Evolutionary conservation across 345 rosid genomes (phyloP), one percentile per base, ranked within the genome.

Genomic region (Chamaenerion angustifolium): DNA sequence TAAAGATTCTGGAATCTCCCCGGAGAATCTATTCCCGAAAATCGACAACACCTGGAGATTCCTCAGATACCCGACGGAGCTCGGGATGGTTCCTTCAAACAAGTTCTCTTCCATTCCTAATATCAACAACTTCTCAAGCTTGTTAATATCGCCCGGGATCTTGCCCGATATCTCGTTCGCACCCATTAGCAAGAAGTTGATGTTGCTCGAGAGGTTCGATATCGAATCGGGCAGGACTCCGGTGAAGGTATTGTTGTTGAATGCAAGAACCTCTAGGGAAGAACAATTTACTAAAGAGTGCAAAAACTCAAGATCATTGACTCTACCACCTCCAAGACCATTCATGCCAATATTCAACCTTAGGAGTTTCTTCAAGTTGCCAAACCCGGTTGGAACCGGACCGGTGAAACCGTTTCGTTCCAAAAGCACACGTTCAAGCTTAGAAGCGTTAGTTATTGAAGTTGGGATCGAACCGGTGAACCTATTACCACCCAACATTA

Each of bases 1-100:
- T 42, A 77, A 54, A 9, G 74, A 65, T 14, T 49, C 45, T n/a
- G 72, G 76, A 51, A 76, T 52, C 43, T 73, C 71, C 40, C 82
- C 76, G 0, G 74, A 76, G 27, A 69, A 54, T 42, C 14, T 48
- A 53, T 69, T 69, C 46, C 55, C 68, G 27, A 55, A 63, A 16
- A 63, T 55, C 8, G 72, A 63, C 40, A 68, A 40, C 14, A 40
- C 56, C 42, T 62, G 68, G 14, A 62, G 56, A 9, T 58, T 54
- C 15, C 46, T 31, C 41, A 67, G 44, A 42, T 53, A 8, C 23
- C 67, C 64, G 16, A 67, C 16, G 8, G 63, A 53, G 14, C 16
- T 5, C 0, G 71, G 71, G 55, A 62, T 63, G 12, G n/a, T 42
- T 45, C 71, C 64, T 0, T 57, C 46, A 14, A 67, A 52, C 48